A percentile compares a stretch with the other conserved stretches of the same genome.
phyloP scores from a whole-genome alignment of 305 asterid species.

The Stenogyne calaminthoides region DNA sequence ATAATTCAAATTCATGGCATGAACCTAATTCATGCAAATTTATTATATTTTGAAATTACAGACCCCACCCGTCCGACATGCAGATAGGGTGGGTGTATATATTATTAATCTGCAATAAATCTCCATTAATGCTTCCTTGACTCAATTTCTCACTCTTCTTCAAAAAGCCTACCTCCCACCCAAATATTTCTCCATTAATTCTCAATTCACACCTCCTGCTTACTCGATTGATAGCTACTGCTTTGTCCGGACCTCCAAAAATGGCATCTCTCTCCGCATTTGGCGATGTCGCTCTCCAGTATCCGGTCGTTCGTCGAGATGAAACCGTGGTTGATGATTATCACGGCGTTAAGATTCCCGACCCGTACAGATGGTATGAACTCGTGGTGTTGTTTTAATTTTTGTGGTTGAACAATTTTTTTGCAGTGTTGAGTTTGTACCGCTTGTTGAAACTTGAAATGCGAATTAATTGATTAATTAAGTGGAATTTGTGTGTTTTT shows the following conservation, averaged over 20 bases:
- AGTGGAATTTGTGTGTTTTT: too few relatives aligned
- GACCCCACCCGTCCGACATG: background rate
- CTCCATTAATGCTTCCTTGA: background rate
- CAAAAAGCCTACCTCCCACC: background rate
- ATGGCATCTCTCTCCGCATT: conserved; percentile 68
- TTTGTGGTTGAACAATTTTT: background rate
- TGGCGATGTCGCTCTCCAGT: conserved; percentile 40
- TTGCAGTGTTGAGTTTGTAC: too few relatives aligned
- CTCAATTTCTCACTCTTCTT: background rate
- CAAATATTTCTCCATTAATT: background rate
- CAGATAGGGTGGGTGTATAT: background rate
- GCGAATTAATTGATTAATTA: too few relatives aligned
- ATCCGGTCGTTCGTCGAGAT: conserved; percentile 78
- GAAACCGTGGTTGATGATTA: conserved; percentile 69
- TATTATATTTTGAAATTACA: too few relatives aligned
- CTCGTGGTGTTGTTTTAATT: background rate
- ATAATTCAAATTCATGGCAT: too few relatives aligned
- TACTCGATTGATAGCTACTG: background rate
- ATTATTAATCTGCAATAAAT: background rate
- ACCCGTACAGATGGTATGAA: conserved; percentile 88
- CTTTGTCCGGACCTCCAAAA: conserved; percentile 24
- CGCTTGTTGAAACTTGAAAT: too few relatives aligned
- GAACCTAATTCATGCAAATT: too few relatives aligned
- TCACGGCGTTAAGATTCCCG: conserved; percentile 72
- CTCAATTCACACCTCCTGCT: background rate